phyloP scores from a whole-genome alignment of 2,329 filamentous ascomycete species.

The Grosmannia serpens region DNA sequence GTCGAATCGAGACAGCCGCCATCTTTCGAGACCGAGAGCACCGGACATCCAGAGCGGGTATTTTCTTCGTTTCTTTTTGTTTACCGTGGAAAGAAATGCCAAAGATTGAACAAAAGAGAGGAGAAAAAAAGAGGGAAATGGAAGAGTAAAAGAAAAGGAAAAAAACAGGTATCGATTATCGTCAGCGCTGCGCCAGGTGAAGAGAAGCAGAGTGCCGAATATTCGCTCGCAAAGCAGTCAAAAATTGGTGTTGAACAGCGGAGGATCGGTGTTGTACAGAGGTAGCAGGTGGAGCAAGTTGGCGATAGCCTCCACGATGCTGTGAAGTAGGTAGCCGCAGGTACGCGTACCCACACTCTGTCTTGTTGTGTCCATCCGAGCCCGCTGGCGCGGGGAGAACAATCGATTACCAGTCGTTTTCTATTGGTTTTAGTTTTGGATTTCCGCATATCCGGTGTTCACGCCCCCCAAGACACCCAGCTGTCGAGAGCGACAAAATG shows the following conservation, averaged over 20 bases:
- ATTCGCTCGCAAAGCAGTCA: constrained; percentile 6
- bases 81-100: constrained; percentile 10
- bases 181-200: constrained; percentile 19
- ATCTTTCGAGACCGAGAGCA: constrained; percentile 28
- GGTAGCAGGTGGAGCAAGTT: too few relatives aligned
- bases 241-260: background rate
- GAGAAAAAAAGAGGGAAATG: background rate
- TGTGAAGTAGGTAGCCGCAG: background rate
- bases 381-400: background rate
- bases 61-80: constrained; percentile 14
- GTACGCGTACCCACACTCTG: background rate
- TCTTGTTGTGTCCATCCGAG: constrained; percentile 2
- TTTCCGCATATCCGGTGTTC: background rate
- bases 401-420: constrained; percentile 28
- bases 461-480: background rate
- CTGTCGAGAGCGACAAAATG: background rate
- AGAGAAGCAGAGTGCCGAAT: constrained; percentile 5
- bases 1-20: constrained; percentile 26
- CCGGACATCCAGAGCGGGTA: constrained; percentile 20
- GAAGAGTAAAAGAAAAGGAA: constrained; percentile 2
- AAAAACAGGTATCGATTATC: constrained; percentile 22
- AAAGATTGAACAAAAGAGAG: constrained; percentile 9
- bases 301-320: background rate
- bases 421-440: background rate
- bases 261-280: constrained; percentile 19